Evolutionary conservation across 2,329 filamentous ascomycete species (phyloP).

Genomic region (Cladosporium sp.): DNA sequence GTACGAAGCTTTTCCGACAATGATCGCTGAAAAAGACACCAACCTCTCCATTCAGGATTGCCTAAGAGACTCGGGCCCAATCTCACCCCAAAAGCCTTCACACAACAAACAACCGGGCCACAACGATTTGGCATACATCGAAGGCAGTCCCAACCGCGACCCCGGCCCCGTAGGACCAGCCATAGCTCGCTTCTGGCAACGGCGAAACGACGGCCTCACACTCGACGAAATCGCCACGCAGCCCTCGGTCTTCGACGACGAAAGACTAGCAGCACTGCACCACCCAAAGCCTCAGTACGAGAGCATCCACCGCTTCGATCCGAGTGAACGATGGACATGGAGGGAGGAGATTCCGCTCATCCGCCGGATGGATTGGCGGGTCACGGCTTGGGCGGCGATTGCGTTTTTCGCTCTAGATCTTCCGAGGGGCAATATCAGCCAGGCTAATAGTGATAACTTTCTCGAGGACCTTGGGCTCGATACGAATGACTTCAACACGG

Average conservation of each 20-base stretch:
- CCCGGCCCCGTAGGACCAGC: background rate
- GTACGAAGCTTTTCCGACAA: too few species aligned
- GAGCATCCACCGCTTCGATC: slow-evolving; percentile 46
- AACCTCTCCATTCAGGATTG: too few species aligned
- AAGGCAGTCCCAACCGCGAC: background rate
- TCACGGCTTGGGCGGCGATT: slow-evolving; percentile 9
- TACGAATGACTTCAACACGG: slow-evolving; percentile 48
- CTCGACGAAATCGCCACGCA: slow-evolving; percentile 19
- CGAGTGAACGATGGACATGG: slow-evolving; percentile 39
- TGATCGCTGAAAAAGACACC: too few species aligned
- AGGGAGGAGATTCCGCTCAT: slow-evolving; percentile 36
- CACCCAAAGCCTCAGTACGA: slow-evolving; percentile 52
- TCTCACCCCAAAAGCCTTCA: too few species aligned
- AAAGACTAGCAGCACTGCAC: slow-evolving; percentile 47
- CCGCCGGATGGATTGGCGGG: slow-evolving; percentile 17
- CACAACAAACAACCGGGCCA: too few species aligned
- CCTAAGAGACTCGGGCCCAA: too few species aligned
- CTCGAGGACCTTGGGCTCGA: slow-evolving; percentile 17
- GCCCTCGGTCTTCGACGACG: slow-evolving; percentile 42
- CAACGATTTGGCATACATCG: too few species aligned
- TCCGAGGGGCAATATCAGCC: slow-evolving; percentile 21
- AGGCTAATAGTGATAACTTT: slow-evolving; percentile 22
- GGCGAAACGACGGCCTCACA: background rate
- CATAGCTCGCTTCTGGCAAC: background rate
- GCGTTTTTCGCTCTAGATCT: slow-evolving; percentile 24